These are phyloP conservation scores for Drosera spatulata DNA, from an alignment of 179 eudicot genomes.

Conservation along the genomic window DNA sequence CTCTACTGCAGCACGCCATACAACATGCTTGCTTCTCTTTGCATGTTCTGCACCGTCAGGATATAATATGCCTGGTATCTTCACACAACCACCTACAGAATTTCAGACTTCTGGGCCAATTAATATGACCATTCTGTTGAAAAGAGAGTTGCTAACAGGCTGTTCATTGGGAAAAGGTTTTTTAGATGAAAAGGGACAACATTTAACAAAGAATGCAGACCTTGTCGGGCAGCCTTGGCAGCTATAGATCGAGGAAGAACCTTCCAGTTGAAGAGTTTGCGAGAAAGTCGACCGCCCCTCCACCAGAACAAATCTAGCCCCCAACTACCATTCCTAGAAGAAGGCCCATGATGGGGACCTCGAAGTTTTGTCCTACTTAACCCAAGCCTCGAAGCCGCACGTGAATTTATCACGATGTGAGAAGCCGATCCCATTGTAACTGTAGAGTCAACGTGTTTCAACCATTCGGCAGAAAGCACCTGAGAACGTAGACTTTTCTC, in stretches of 20 bases:
- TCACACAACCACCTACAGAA: conserved; percentile 59
- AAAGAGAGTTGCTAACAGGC: not conserved
- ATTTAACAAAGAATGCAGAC: conserved; percentile 22
- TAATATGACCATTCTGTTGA: conserved; percentile 2
- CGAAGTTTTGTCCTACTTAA: conserved; percentile 38
- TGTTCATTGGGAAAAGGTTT: no score
- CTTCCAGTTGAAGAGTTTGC: conserved; percentile 77
- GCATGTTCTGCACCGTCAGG: conserved; percentile 63
- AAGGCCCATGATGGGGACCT: conserved; percentile 26
- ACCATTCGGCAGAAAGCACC: conserved; percentile 79
- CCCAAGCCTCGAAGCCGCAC: conserved; percentile 44
- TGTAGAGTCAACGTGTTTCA: conserved; percentile 66
- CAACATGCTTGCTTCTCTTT: conserved; percentile 56
- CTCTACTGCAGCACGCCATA: conserved; percentile 91
- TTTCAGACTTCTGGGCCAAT: conserved; percentile 12
- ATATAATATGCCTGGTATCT: conserved; percentile 67
- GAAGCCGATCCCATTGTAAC: conserved; percentile 71
- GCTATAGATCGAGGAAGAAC: conserved; percentile 67
- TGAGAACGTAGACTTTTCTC: conserved; percentile 63
- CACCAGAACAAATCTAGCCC: conserved; percentile 81
- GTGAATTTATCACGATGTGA: conserved; percentile 49
- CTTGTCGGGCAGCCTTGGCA: conserved; percentile 84
- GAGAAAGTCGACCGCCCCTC: conserved; percentile 93
- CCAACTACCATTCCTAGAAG: conserved; percentile 39
- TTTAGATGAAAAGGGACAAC: not conserved